Conservation (phyloP, 495 filamentous ascomycete genomes). For the Neurospora sp. region DNA sequence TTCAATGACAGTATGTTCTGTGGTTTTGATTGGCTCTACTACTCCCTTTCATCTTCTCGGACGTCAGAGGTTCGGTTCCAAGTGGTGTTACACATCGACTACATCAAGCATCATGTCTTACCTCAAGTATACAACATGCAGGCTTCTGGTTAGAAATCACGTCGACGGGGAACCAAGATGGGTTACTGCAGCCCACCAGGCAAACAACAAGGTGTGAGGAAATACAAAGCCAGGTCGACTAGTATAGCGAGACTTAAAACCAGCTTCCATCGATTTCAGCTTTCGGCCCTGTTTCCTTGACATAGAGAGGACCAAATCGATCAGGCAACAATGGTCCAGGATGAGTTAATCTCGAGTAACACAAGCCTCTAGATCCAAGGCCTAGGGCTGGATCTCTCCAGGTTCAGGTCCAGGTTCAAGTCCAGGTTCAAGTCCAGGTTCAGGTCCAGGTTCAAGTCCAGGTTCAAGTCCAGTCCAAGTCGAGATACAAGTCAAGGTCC, state of each 20-base stretch:
- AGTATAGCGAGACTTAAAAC: not conserved
- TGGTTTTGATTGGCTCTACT: not conserved
- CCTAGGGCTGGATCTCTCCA: not conserved
- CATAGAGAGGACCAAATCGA: not conserved
- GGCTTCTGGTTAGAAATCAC: not conserved
- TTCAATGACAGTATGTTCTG: not conserved
- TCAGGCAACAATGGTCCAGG: not conserved
- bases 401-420: not conserved
- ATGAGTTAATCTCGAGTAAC: not conserved
- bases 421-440: not conserved
- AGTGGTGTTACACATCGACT: not conserved
- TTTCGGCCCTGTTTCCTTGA: not conserved
- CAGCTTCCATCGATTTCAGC: not conserved
- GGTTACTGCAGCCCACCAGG: too few relatives aligned
- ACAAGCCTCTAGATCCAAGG: not conserved
- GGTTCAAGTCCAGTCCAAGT: not conserved
- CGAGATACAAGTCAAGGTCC: not conserved
- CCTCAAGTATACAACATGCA: not conserved
- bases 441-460: not conserved
- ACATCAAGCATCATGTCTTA: not conserved
- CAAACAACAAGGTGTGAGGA: not conserved
- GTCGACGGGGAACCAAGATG: not conserved
- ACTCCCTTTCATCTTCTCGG: not conserved
- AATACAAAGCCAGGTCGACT: fast-evolving
- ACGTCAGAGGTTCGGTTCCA: not conserved